Evolutionary conservation across 2,329 filamentous ascomycete species (phyloP).

Genomic region (Phyllosticta ampelicida): DNA sequence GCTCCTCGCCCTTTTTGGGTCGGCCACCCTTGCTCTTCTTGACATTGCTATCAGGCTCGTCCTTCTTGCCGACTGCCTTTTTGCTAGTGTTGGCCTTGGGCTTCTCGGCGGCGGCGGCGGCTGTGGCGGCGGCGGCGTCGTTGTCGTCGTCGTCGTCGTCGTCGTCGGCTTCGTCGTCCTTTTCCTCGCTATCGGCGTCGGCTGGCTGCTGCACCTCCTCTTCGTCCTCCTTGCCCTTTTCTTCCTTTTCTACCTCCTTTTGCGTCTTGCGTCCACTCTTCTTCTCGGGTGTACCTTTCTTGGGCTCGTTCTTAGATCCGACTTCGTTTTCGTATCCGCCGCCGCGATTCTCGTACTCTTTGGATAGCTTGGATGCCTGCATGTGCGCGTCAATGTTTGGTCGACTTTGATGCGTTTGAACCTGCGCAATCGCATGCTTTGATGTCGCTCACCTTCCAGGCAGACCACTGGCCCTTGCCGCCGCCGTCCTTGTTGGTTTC

Average conservation of each 20-base stretch:
- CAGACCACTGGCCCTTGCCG: conserved; percentile 38
- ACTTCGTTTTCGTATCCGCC: conserved; percentile 33
- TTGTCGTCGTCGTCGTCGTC: conserved; percentile 8
- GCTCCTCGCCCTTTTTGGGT: neutral
- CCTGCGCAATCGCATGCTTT: neutral
- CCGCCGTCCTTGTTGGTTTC: conserved; percentile 35
- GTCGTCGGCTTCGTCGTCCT: conserved; percentile 6
- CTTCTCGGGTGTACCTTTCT: conserved; percentile 30
- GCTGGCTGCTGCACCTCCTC: conserved; percentile 13
- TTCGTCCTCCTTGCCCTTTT: conserved; percentile 11
- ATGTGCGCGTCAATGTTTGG: neutral
- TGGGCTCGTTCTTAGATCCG: conserved; percentile 34
- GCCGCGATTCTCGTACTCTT: conserved; percentile 32
- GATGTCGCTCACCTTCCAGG: conserved; percentile 33
- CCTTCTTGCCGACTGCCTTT: conserved; percentile 5
- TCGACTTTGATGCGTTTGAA: neutral
- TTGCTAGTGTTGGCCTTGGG: conserved; percentile 16
- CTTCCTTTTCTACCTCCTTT: conserved; percentile 11
- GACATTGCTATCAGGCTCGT: neutral
- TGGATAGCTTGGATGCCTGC: conserved; percentile 33
- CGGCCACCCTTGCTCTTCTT: conserved; percentile 1
- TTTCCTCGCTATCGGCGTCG: conserved; percentile 7
- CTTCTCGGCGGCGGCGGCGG: conserved; percentile 22
- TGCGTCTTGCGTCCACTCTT: conserved; percentile 22
- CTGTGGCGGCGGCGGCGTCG: no score